phyloP scores from a whole-genome alignment of 305 asterid species.

The Fraxinus angustifolia region DNA sequence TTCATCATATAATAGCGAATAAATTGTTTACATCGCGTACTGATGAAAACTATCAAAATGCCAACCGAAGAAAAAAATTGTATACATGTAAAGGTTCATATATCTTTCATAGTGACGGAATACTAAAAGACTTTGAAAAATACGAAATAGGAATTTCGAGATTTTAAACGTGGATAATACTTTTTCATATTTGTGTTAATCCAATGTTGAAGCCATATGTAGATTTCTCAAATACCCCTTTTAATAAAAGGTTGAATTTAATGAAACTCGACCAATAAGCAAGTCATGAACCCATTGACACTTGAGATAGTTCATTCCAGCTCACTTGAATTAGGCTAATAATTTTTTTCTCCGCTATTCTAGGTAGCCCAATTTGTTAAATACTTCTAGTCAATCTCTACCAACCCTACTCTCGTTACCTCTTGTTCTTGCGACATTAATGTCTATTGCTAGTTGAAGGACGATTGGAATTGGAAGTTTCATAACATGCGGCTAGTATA shows the following conservation, averaged over 20 bases:
- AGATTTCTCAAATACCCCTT: background rate
- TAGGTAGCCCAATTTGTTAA: background rate
- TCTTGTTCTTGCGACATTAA: background rate
- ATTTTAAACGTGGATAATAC: background rate
- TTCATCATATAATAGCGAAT: background rate
- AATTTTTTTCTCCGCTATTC: background rate
- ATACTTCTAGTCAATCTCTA: background rate
- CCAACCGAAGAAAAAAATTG: background rate
- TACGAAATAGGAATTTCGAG: background rate
- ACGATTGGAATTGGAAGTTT: background rate
- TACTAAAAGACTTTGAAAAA: background rate
- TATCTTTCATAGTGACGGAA: background rate
- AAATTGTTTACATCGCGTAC: background rate
- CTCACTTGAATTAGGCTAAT: background rate
- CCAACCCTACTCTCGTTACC: background rate
- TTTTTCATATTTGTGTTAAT: background rate
- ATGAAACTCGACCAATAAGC: background rate
- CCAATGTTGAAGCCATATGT: background rate
- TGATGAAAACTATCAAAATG: background rate
- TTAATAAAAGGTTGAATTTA: background rate
- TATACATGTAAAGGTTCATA: too few species aligned
- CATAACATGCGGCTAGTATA: background rate
- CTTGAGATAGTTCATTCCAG: background rate
- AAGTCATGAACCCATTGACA: background rate
- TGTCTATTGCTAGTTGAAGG: background rate